Evolutionary conservation across 1,284 basidiomycete genomes (phyloP).

Genomic region (Malassezia brasiliensis): DNA sequence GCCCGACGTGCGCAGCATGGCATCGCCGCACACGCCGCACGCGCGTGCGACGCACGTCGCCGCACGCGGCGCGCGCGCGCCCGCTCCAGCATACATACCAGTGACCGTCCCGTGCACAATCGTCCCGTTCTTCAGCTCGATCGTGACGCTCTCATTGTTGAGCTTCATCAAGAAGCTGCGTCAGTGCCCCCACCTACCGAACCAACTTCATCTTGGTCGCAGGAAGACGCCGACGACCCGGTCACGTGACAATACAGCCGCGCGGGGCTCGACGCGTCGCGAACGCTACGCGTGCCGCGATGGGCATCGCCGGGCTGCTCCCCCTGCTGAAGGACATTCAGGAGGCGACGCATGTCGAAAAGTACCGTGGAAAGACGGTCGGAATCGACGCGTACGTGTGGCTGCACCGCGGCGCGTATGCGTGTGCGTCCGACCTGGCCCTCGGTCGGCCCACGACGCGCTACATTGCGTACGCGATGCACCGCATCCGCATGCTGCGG

Average conservation of each 20-base stretch:
- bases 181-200: conserved; percentile 25
- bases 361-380: conserved; percentile 49
- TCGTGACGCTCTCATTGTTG: conserved; percentile 97
- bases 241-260: conserved; percentile 10
- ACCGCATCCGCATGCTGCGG: conserved; percentile 71
- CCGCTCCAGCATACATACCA: conserved; percentile 55
- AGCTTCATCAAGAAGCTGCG: conserved; percentile 95
- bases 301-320: conserved; percentile 81
- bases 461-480: conserved; percentile 94
- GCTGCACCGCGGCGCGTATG: conserved; percentile 88
- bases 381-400: conserved; percentile 88
- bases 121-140: conserved; percentile 96
- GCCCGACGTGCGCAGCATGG: neutral
- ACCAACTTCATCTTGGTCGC: conserved; percentile 45
- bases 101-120: conserved; percentile 94
- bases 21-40: too few species aligned
- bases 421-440: conserved; percentile 77
- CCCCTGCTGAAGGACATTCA: conserved; percentile 78
- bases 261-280: neutral
- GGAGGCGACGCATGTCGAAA: conserved; percentile 25
- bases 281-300: conserved; percentile 3
- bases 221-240: neutral
- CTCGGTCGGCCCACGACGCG: conserved; percentile 69
- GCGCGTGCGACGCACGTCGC: neutral
- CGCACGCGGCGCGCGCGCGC: neutral